These are phyloP conservation scores for Elsinoe ampelina DNA, from an alignment of 2,329 filamentous ascomycete species.

Conservation along the genomic window DNA sequence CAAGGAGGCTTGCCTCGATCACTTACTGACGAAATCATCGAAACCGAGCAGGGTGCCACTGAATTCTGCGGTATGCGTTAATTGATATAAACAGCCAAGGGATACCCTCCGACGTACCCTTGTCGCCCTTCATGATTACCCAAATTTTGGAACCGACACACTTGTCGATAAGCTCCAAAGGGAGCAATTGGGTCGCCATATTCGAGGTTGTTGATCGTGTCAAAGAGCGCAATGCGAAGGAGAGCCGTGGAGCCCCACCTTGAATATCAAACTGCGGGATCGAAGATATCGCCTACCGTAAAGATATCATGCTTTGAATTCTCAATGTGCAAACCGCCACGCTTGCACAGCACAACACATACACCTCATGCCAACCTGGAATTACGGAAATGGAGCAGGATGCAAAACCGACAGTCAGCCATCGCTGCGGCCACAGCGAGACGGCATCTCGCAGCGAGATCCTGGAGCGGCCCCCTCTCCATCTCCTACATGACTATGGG, in stretches of 20 bases:
- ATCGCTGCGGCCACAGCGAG: neutral
- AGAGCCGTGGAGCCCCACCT: neutral
- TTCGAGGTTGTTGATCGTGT: neutral
- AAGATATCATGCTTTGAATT: neutral
- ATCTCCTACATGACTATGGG: no score
- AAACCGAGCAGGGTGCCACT: slow-evolving; percentile 89
- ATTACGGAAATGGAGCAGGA: neutral
- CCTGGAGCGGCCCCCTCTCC: no score
- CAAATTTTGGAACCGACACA: slow-evolving; percentile 96
- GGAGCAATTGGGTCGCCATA: slow-evolving; percentile 26
- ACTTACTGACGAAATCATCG: slow-evolving; percentile 99
- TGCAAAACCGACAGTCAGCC: neutral
- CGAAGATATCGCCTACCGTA: neutral
- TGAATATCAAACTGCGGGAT: slow-evolving; percentile 2
- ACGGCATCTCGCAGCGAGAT: neutral
- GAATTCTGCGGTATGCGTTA: slow-evolving; percentile 58
- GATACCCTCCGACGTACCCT: slow-evolving; percentile 50
- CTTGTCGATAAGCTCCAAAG: slow-evolving; percentile 86
- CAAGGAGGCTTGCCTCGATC: neutral
- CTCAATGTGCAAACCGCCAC: neutral
- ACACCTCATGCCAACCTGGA: neutral
- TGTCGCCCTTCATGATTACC: slow-evolving; percentile 99
- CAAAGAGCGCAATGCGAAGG: neutral
- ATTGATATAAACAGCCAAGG: slow-evolving; percentile 13
- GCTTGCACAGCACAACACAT: neutral